Conservation (phyloP, 352 stramenopile species). For the Globisporangium takayamanum region DNA sequence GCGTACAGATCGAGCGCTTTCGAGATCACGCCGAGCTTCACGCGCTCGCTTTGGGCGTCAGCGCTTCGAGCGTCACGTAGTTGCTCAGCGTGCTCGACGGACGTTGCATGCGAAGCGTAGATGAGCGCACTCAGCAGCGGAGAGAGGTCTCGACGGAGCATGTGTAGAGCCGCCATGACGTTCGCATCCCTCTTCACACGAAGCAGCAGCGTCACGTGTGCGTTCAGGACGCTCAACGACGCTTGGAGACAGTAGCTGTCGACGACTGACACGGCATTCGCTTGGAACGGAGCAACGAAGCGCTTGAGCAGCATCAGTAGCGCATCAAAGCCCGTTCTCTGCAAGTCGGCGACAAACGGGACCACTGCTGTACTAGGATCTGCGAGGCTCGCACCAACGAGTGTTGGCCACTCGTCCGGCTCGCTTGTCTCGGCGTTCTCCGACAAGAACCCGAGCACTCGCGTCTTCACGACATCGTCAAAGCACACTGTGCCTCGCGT, state of each 20-base stretch:
- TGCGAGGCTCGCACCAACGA: not conserved
- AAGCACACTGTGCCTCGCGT: not conserved
- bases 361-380: slow-evolving; percentile 4
- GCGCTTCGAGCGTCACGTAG: not conserved
- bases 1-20: slow-evolving; percentile 44
- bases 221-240: slow-evolving; percentile 35
- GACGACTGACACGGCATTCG: slow-evolving; percentile 7
- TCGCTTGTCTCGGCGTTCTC: slow-evolving; percentile 31
- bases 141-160: slow-evolving; percentile 20
- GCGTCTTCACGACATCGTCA: slow-evolving; percentile 14
- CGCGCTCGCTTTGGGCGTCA: slow-evolving; percentile 10
- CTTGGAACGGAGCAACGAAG: slow-evolving; percentile 29
- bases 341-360: slow-evolving; percentile 40
- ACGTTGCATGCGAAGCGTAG: slow-evolving; percentile 17
- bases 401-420: slow-evolving; percentile 6
- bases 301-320: slow-evolving; percentile 25
- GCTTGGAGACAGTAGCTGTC: slow-evolving; percentile 34
- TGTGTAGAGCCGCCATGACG: slow-evolving; percentile 11
- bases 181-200: slow-evolving; percentile 6
- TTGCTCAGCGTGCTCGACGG: not conserved
- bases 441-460: slow-evolving; percentile 32
- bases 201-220: slow-evolving; percentile 28
- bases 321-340: slow-evolving; percentile 24
- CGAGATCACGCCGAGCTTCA: slow-evolving; percentile 21
- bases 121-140: slow-evolving; percentile 29